Base-by-base conservation (phyloP, 2,329 filamentous ascomycete species). In the Dothiorella sarmentorum region DNA sequence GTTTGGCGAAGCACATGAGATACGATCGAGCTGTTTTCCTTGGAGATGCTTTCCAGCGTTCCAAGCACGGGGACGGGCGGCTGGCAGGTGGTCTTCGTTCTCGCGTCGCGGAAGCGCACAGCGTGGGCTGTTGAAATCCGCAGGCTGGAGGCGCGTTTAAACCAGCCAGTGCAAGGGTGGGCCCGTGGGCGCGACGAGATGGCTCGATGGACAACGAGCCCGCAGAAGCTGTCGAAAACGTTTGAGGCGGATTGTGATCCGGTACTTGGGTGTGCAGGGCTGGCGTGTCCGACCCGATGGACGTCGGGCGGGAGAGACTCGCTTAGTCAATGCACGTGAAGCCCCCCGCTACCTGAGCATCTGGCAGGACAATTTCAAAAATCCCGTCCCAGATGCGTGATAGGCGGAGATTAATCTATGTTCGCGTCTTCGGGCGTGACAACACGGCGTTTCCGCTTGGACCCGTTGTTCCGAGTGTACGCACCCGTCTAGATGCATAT, bases 271-370 rank as follows among this genome's bases (percentile, higher is more conserved):
- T 53, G 49, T 53, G 49, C 49, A 38, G 35, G 49, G 35, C 49
- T 53, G 49, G 49, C 35, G 49, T 53, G 49, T 53, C 49, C 49
- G 49, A 40, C 49, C 49, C 33, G 37, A 24, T 38, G 49, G 49
- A 53, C 37, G 26, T 38, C 49, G 49, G 49, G 35, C 49, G 49
- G 33, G 49, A 38, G 35, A 53, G 49, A 29, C 49, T 53, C 49
- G 49, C 49, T 53, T 45, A 45, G 49, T 53, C 49, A 53, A 52
- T n/a, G 33, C 49, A 53, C 49, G 49, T 53, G 49, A 53, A 53
- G 35, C 33, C 49, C n/a, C n/a, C n/a, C 43, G 43, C 26, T 45
- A 29, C 43, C 10, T 10, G 26, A 9, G 20, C 27, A 10, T 31
- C 4, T 4, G 10, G 20, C 49, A 29, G 24, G 35, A 18, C 49